Base-by-base conservation (phyloP, 345 rosid species). In the Rhodamnia argentea region DNA sequence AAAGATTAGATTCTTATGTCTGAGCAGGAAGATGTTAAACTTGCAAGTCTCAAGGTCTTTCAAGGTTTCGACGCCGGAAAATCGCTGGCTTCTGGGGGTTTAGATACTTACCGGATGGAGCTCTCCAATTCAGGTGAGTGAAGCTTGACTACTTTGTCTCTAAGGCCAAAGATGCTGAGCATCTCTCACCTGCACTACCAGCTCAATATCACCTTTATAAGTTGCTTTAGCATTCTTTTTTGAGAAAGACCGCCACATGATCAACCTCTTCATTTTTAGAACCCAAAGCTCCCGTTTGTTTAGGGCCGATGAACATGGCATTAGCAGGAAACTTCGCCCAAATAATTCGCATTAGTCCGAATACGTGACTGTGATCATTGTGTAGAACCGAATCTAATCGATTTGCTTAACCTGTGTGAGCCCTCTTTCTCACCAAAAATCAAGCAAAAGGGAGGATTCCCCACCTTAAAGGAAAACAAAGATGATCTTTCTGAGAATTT, bases 401-500 rank as follows among this genome's bases (percentile, higher is more conserved):
- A 70, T 70, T 18, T 37, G 78, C 37, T 70, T 32, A 70, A 32
- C 47, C 78, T 32, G 47, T 37, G 78, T 37, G 78, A 70, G 78
- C 78, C 13, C 26, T 0, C 78, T 37, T 32, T 70, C 78, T 70
- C 78, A 32, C 78, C 5, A 23, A 23, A 70, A 32, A 70, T 9
- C 78, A 70, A 52, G 83, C 37, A 62, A 86, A 83, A 82, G 84
- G 53, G 83, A 83, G 47, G 84, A 85, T 37, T 85, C 56, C 85
- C 89, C 85, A 86, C 47, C 88, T 58, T 58, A 86, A 86, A 50
- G 52, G 47, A 83, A 85, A 89, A 89, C 90, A 86, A 85, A 88
- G 57, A 51, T 82, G 29, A 56, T 62, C 90, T 90, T 89, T 87
- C 51, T 83, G 40, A 27, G 52, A 24, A 64, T 51, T 52, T 37